A percentile compares a stretch with the other conserved stretches of the same genome.
Conservation (phyloP, 345 rosid species). For the Toxicodendron radicans region DNA sequence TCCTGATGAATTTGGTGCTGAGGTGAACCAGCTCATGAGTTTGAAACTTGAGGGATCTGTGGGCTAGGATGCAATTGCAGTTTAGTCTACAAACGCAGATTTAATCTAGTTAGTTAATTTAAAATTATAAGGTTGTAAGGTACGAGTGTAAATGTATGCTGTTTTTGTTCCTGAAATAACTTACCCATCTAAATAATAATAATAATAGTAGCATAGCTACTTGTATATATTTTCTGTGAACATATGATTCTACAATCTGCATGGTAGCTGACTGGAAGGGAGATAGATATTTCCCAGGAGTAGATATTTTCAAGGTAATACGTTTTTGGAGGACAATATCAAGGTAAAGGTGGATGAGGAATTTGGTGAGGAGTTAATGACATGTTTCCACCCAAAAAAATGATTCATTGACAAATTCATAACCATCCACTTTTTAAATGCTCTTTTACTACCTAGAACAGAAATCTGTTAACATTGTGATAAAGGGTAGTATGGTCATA, state of each 20-base stretch:
- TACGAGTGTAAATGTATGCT: background rate
- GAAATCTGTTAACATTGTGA: too few species aligned
- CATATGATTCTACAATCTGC: background rate
- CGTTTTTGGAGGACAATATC: too few species aligned
- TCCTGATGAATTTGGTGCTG: constrained; percentile 89
- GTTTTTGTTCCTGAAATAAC: background rate
- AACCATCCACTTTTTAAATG: too few species aligned
- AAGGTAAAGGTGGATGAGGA: too few species aligned
- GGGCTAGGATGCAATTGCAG: constrained; percentile 42
- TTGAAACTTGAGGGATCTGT: constrained; percentile 95
- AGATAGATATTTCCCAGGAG: too few species aligned
- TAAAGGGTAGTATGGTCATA: too few species aligned
- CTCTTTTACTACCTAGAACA: too few species aligned
- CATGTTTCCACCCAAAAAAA: too few species aligned
- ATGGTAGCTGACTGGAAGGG: too few species aligned
- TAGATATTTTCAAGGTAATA: too few species aligned
- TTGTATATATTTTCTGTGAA: background rate
- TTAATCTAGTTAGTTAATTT: background rate
- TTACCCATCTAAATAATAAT: background rate
- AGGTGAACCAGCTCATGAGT: constrained; percentile 91
- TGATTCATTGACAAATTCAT: too few species aligned
- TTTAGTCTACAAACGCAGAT: background rate
- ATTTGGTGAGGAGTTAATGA: too few species aligned
- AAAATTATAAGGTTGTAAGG: background rate
- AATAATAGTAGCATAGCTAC: background rate